These are phyloP conservation scores for Nidula microcarpa DNA, from an alignment of 768 basidiomycete species.

Conservation along the genomic window DNA sequence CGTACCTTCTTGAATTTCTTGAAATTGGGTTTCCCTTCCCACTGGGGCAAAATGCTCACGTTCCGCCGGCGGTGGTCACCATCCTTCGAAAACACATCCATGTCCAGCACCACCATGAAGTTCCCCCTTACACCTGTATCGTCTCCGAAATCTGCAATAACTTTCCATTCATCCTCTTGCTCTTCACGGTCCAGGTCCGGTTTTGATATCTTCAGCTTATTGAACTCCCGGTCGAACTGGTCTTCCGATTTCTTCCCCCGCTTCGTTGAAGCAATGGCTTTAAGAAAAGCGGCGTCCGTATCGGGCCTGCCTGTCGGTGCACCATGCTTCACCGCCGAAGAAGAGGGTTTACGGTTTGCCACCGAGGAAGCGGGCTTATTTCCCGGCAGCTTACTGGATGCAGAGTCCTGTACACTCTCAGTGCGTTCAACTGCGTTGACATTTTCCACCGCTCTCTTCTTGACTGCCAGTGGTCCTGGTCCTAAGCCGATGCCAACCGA, in stretches of 20 bases:
- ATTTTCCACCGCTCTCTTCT: conserved; percentile 40
- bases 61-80: conserved; percentile 7
- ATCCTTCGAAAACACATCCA: conserved; percentile 48
- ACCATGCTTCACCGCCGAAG: conserved; percentile 13
- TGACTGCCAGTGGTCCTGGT: conserved; percentile 18
- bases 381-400: background rate
- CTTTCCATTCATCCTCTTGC: conserved; percentile 50
- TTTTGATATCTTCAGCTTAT: conserved; percentile 68
- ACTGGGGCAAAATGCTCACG: conserved; percentile 22
- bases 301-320: conserved; percentile 51
- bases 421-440: conserved; percentile 26
- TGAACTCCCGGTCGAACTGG: conserved; percentile 76
- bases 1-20: conserved; percentile 78
- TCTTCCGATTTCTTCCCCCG: conserved; percentile 66
- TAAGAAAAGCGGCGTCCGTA: conserved; percentile 65
- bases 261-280: conserved; percentile 72
- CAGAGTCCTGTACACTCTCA: background rate
- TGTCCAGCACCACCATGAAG: conserved; percentile 75
- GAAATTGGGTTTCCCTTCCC: conserved; percentile 60
- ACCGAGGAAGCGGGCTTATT: conserved; percentile 1
- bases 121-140: conserved; percentile 63
- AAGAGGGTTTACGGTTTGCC: background rate
- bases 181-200: conserved; percentile 50
- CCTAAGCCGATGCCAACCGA: conserved; percentile 3
- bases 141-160: conserved; percentile 66